phyloP scores from a whole-genome alignment of 768 basidiomycete genomes.

The Phlebiopsis flavidoalba region DNA sequence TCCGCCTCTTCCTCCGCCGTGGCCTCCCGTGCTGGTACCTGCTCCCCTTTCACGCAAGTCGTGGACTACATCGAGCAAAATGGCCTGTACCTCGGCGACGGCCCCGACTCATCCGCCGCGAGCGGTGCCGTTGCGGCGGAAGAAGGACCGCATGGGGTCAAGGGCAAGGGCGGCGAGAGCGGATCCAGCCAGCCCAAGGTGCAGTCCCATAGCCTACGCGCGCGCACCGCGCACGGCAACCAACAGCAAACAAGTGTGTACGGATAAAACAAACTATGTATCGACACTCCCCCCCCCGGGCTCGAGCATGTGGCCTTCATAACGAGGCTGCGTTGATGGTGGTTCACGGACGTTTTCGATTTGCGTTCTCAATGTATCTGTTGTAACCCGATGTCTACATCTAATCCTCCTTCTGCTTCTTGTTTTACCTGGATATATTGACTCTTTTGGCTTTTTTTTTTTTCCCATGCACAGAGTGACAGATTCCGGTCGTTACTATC shows the following conservation, averaged over 20 bases:
- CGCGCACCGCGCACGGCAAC: not conserved
- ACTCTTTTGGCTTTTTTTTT: not conserved
- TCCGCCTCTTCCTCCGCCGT: slow-evolving; percentile 69
- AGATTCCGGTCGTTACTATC: not conserved
- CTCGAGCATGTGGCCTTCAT: not conserved
- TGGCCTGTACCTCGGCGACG: slow-evolving; percentile 69
- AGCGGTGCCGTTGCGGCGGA: slow-evolving; percentile 20
- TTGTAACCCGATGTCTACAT: slow-evolving; percentile 1
- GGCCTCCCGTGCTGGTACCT: slow-evolving; percentile 86
- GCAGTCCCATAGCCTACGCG: not conserved
- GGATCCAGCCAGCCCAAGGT: slow-evolving; percentile 3
- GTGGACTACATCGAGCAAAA: slow-evolving; percentile 93
- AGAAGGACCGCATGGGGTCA: slow-evolving; percentile 34
- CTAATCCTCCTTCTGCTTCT: not conserved
- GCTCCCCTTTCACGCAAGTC: slow-evolving; percentile 81
- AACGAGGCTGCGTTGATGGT: not conserved
- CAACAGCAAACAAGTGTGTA: not conserved
- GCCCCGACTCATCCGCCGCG: slow-evolving; percentile 25
- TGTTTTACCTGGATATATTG: not conserved
- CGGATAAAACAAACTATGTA: not conserved
- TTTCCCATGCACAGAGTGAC: not conserved
- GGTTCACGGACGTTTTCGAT: not conserved
- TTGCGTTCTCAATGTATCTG: not conserved
- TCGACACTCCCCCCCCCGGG: not conserved
- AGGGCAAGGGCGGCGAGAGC: slow-evolving; percentile 16